Base-by-base conservation (phyloP, 352 stramenopile species). In the Phytophthora sp. region DNA sequence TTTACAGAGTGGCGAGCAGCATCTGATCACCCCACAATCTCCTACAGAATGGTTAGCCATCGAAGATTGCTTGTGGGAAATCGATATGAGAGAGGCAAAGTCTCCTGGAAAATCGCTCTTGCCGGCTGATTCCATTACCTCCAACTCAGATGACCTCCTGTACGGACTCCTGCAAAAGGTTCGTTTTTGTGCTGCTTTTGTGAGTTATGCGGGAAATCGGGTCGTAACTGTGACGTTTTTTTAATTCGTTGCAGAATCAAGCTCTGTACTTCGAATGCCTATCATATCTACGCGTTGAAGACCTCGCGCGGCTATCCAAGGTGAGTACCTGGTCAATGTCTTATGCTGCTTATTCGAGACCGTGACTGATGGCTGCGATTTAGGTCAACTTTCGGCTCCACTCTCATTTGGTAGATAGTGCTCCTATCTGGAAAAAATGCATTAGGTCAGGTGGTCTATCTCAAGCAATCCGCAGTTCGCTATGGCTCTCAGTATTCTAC, bases 371-470 rank as follows among this genome's bases (percentile, higher is more conserved):
- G 18, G 41, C 24, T 23, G 1, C 8, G 15, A 21, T 44, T 6
- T 26, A 84, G 76, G 63, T 74, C 8, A 88, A 76, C 57, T 83
- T 73, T 39, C 23, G 33, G 3, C 27, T 88, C 4, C 77, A 80
- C 23, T 62, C 57, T 23, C 57, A 70, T n/a, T 67, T 90, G n/a
- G 4, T 71, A 2, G 57, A 70, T 15, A 85, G 70, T 30, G 67
- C 84, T n/a, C 73, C 86, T 0, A 59, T 89, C 2, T 94, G 86
- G 86, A 92, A 92, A 51, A 88, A 86, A 44, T 84, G 74, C 31
- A 89, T 94, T 52, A 76, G 86, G 9, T 72, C 75, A 8, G 74
- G 80, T 31, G 79, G 82, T 8, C 38, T 94, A 23, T 74, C 69
- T 5, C 54, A 66, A n/a, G 21, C 57, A 0, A 77, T 82, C 13